Conservation (phyloP, 805 yeast species). For the Vanderwaltozyma verrucispora region DNA sequence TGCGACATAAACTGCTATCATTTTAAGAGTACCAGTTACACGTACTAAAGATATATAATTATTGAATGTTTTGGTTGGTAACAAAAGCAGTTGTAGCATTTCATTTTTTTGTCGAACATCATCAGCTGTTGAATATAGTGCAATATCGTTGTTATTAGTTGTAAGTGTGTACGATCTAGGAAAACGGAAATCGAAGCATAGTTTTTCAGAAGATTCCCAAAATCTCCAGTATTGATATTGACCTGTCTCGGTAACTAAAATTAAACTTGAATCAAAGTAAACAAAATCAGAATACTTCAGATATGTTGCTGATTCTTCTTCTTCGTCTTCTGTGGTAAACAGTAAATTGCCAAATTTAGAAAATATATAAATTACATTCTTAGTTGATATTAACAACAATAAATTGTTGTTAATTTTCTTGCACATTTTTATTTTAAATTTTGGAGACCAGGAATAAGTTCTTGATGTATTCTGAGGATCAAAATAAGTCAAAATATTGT, state of each 20-base stretch:
- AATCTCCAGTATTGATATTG: constrained; percentile 19
- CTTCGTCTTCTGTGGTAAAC: constrained; percentile 15
- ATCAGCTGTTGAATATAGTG: constrained; percentile 19
- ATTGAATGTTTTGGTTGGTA: constrained; percentile 26
- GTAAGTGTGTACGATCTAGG: constrained; percentile 15
- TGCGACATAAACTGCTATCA: constrained; percentile 21
- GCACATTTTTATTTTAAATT: constrained; percentile 13
- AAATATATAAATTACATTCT: constrained; percentile 15
- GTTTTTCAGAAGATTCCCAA: constrained; percentile 19
- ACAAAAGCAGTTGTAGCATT: constrained; percentile 15
- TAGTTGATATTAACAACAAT: constrained; percentile 14
- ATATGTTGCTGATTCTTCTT: constrained; percentile 5
- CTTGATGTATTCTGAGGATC: constrained; percentile 10
- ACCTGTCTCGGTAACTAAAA: constrained; percentile 15
- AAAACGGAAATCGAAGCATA: constrained; percentile 15
- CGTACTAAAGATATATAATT: constrained; percentile 18
- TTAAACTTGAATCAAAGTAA: constrained; percentile 9
- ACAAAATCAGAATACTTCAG: constrained; percentile 15
- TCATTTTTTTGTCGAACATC: constrained; percentile 15
- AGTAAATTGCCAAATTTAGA: constrained; percentile 22
- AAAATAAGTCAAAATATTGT: constrained; percentile 11
- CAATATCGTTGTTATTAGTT: constrained; percentile 21
- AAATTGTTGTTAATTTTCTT: constrained; percentile 12
- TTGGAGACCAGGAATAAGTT: constrained; percentile 6
- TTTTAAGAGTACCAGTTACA: constrained; percentile 16